A percentile compares a stretch with the other conserved stretches of the same genome.
phyloP scores from a whole-genome alignment of 2,329 filamentous ascomycete species.

The Tolypocladium cylindrosporum region DNA sequence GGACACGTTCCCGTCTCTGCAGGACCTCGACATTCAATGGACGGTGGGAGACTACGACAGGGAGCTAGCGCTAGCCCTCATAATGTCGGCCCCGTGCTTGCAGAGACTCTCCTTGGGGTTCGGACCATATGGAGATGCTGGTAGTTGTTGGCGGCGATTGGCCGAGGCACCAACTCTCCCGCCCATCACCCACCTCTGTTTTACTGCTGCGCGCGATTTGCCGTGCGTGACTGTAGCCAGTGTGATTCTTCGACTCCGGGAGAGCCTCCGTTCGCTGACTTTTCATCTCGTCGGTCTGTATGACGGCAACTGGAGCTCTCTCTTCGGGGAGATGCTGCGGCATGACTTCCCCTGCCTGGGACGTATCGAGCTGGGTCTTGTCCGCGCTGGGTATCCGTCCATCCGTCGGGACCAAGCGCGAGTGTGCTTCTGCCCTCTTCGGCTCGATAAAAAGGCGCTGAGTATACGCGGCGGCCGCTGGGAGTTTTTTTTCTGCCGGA shows the following conservation, averaged over 20 bases:
- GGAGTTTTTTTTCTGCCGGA: neutral
- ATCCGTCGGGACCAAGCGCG: too few species aligned
- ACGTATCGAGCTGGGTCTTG: neutral
- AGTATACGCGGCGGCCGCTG: neutral
- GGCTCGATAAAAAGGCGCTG: neutral
- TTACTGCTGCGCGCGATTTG: neutral
- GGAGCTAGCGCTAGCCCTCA: neutral
- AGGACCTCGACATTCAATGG: neutral
- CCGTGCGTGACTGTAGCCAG: neutral
- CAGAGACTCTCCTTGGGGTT: neutral
- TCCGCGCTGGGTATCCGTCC: too few species aligned
- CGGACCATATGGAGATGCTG: too few species aligned
- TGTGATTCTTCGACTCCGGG: neutral
- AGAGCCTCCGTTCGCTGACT: neutral
- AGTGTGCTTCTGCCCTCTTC: neutral
- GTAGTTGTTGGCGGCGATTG: neutral
- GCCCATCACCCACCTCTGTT: neutral
- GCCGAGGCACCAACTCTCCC: neutral
- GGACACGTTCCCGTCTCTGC: neutral
- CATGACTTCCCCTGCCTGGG: neutral
- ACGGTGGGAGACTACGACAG: neutral
- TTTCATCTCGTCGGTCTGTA: neutral
- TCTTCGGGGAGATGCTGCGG: neutral
- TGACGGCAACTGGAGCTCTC: neutral
- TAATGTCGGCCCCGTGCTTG: neutral